Base-by-base conservation (phyloP, 768 basidiomycete genomes). In the Fomitopsis pulvina region DNA sequence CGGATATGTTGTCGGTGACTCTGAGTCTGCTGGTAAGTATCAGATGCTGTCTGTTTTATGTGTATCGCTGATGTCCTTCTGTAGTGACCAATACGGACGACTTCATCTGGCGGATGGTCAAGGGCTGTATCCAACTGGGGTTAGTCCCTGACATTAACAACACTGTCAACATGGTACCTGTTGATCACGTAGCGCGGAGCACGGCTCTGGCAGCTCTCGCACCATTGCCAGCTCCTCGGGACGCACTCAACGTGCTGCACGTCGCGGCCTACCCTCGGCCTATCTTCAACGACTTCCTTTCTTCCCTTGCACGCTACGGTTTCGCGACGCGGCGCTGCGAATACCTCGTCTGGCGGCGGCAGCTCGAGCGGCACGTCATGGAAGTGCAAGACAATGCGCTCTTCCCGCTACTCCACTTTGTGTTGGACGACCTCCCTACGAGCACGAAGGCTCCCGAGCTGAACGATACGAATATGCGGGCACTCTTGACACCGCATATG, bases 101-200 rank as follows among this genome's bases (percentile, higher is more conserved):
- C 65, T 99, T 99, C 68, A 81, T 99, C 49, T 98, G 95, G 95
- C 81, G 96, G 2, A 72, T 99, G 66, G 90, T 96, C 63, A 98
- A 98, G 66, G 96, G 96, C n/a, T 97, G 93, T 62, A 77, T 97
- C 30, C 96, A 99, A 64, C 83, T 98, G n/a, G 95, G 94, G 1
- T 78, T 92, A 34, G 84, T 92, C 2, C 96, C 96, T 9, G 91
- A 99, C 63, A 97, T 99, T 67, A 92, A 96, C 73, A 99, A 99
- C 68, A 87, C 91, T 1, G 78, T 99, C 61, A 99, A 99, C 70
- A 94, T 97, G 86, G 91, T 94, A 7, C 96, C 96, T 0, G 96
- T 98, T 32, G 89, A 98, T 66, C 89, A 94, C 64, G 94, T 99
- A 54, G 93, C 96, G 1, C 78, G 80, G 4, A 86, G 90, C 61